Conservation (phyloP, 2,329 filamentous ascomycete species). For the Claviceps purpurea region DNA sequence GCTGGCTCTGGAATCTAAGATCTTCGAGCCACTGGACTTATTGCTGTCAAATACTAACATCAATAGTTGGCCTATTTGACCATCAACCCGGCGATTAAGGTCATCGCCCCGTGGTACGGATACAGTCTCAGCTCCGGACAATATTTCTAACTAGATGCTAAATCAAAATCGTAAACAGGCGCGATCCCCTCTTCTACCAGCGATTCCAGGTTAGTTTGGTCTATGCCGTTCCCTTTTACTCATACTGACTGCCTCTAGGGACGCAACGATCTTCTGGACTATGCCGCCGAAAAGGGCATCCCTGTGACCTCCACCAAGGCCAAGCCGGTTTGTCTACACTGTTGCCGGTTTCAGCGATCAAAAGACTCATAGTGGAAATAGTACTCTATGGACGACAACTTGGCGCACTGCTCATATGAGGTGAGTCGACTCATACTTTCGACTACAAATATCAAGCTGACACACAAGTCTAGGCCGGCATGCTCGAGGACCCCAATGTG, state of each 20-base stretch:
- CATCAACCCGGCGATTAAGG: constrained; percentile 1
- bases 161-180: background rate
- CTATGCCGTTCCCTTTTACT: background rate
- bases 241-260: background rate
- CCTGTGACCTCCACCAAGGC: constrained; percentile 4
- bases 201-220: background rate
- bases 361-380: background rate
- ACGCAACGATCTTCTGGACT: constrained; percentile 2
- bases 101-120: constrained; percentile 2
- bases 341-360: background rate
- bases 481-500: constrained; percentile 1
- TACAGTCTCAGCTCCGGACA: background rate
- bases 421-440: background rate
- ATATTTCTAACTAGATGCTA: background rate
- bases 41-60: background rate
- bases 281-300: constrained; percentile 1
- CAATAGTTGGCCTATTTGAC: background rate
- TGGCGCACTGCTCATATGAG: constrained; percentile 3
- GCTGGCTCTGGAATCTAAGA: background rate
- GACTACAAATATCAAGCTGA: background rate
- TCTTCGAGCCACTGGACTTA: background rate
- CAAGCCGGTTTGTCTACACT: background rate
- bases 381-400: constrained; percentile 4
- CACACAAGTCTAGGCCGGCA: background rate
- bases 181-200: constrained; percentile 1